Conservation (phyloP, 225 moss, liverwort and hornwort species). For the Rhytidiadelphus loreus region DNA sequence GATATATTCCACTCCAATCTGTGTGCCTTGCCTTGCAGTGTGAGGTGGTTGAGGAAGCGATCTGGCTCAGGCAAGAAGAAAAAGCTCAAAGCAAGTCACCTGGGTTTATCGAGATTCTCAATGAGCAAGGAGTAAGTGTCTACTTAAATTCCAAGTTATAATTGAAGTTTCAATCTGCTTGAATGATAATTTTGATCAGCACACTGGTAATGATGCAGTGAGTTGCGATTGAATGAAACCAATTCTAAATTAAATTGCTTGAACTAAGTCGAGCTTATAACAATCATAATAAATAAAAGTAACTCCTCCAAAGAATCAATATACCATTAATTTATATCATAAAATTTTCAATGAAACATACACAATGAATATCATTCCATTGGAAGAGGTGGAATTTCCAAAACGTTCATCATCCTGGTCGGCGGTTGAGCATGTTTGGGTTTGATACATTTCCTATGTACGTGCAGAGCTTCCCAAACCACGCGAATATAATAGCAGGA, state of each 20-base stretch:
- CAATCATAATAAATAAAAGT: neutral
- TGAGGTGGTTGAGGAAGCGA: slow-evolving; percentile 22
- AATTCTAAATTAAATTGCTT: neutral
- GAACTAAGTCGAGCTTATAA: neutral
- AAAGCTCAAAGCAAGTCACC: slow-evolving; percentile 6
- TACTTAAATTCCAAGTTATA: neutral
- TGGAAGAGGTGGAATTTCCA: neutral
- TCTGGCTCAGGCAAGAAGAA: slow-evolving; percentile 12
- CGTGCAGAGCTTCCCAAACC: neutral
- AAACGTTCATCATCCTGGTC: neutral
- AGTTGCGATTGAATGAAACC: neutral
- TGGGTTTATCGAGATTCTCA: slow-evolving; percentile 18
- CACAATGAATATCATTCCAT: neutral
- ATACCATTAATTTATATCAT: neutral
- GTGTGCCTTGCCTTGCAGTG: slow-evolving; percentile 2
- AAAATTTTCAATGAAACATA: neutral
- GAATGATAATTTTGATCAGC: neutral
- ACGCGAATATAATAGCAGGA: neutral
- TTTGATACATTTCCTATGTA: neutral
- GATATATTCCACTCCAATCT: neutral
- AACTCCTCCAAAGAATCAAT: no score
- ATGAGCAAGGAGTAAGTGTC: neutral
- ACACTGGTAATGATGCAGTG: no score
- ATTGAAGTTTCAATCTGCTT: neutral
- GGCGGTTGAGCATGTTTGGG: neutral